Conservation (phyloP, 1,284 basidiomycete genomes). For the Melampsora medusae region DNA sequence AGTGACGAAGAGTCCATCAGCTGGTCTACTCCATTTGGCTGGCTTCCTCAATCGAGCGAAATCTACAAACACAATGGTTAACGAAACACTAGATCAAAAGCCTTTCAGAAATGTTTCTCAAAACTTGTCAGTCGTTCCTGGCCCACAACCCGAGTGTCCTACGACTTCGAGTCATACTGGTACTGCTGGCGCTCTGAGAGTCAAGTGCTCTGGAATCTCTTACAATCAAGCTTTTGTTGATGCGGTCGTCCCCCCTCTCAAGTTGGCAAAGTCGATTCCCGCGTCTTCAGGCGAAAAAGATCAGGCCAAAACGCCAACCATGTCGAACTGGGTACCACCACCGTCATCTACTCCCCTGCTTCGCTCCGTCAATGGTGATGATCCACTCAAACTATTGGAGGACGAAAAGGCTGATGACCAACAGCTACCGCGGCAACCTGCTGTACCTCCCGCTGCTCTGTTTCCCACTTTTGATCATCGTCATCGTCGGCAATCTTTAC, state of each 20-base stretch:
- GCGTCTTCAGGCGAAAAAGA: constrained; percentile 4
- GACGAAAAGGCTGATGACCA: neutral
- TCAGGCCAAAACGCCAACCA: neutral
- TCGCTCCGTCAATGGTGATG: neutral
- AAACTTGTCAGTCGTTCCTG: neutral
- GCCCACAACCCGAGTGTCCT: neutral
- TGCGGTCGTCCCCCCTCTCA: constrained; percentile 18
- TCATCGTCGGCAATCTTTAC: constrained; percentile 2
- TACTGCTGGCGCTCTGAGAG: constrained; percentile 31
- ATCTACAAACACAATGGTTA: constrained; percentile 8
- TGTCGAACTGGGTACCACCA: constrained; percentile 31
- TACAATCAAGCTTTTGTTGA: constrained; percentile 23
- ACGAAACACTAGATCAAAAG: neutral
- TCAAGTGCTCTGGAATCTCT: constrained; percentile 31
- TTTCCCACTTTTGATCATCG: neutral
- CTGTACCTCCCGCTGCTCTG: constrained; percentile 10
- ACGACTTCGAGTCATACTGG: constrained; percentile 14
- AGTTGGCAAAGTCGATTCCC: constrained; percentile 1
- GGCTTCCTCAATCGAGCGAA: constrained; percentile 25
- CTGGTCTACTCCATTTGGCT: constrained; percentile 26
- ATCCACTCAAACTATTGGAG: neutral
- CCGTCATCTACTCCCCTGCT: neutral
- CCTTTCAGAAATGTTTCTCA: neutral
- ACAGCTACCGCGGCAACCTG: constrained; percentile 3
- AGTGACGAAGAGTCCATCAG: neutral